Percentiles rank a stretch among this genome's conserved stretches.
Conservation (phyloP, 1,284 basidiomycete species). For the Takashimella koratensis region DNA sequence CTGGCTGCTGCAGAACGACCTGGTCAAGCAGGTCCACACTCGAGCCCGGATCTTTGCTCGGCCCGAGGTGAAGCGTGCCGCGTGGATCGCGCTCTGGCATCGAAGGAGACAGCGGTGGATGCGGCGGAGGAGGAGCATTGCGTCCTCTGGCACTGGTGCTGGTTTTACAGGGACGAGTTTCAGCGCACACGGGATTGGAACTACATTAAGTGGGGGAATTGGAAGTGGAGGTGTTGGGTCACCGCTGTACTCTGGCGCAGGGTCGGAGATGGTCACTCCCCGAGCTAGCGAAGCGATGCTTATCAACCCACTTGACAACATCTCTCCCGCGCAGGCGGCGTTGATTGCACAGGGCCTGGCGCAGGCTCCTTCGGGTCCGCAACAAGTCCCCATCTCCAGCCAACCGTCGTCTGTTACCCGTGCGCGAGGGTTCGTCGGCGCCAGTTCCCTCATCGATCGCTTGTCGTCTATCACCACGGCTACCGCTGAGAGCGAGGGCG, state of each 20-base stretch:
- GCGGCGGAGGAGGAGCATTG: conserved; percentile 7
- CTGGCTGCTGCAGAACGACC: conserved; percentile 85
- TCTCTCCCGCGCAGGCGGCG: background rate
- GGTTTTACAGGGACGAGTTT: background rate
- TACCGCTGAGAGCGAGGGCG: background rate
- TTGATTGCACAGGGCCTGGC: background rate
- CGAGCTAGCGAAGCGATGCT: conserved; percentile 12
- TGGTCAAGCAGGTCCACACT: conserved; percentile 80
- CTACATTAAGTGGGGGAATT: background rate
- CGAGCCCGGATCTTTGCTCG: conserved; percentile 80
- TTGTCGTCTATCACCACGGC: background rate
- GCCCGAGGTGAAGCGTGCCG: conserved; percentile 64
- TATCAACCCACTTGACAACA: conserved; percentile 12
- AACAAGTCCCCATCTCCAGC: background rate
- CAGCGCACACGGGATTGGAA: background rate
- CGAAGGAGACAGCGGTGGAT: conserved; percentile 36
- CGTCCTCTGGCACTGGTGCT: background rate
- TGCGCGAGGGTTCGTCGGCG: background rate
- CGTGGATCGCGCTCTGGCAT: conserved; percentile 41
- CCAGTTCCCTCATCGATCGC: background rate
- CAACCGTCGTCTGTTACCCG: too few species aligned
- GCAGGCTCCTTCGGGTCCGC: background rate
- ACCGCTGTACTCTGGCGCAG: background rate
- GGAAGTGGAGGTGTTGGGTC: background rate
- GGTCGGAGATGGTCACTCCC: conserved; percentile 18